phyloP scores from a whole-genome alignment of 2,329 filamentous ascomycete genomes.

The Pestalotiopsis sp. region DNA sequence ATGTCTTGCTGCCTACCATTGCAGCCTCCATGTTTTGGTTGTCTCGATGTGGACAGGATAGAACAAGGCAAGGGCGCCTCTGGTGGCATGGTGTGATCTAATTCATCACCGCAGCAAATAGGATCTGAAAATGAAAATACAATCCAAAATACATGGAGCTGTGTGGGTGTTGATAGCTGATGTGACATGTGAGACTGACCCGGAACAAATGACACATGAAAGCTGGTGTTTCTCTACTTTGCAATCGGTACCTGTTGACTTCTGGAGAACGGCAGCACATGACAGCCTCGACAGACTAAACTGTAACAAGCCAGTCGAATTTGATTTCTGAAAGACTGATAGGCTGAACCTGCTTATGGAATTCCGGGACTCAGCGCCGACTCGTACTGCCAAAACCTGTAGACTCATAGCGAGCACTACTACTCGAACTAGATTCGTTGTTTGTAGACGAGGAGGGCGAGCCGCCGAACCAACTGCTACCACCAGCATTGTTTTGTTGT shows the following conservation, averaged over 20 bases:
- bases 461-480: constrained; percentile 21
- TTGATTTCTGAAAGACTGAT: neutral
- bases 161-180: neutral
- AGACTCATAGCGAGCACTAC: constrained; percentile 61
- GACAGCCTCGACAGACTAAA: no score
- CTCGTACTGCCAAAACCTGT: constrained; percentile 75
- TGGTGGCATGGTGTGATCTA: neutral
- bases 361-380: constrained; percentile 44
- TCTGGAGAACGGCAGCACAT: no score
- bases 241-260: no score
- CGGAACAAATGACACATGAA: no score
- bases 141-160: neutral
- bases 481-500: constrained; percentile 27
- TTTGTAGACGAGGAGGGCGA: constrained; percentile 34
- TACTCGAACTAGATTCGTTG: constrained; percentile 38
- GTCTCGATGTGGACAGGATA: neutral
- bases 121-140: neutral
- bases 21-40: neutral
- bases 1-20: neutral
- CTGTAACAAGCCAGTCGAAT: no score
- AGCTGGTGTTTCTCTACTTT: no score
- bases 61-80: neutral
- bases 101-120: neutral
- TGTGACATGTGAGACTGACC: neutral
- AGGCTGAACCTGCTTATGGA: neutral